A percentile compares a stretch with the other conserved stretches of the same genome.
phyloP scores from a whole-genome alignment of 768 basidiomycete species.

The Asterophora parasitica region DNA sequence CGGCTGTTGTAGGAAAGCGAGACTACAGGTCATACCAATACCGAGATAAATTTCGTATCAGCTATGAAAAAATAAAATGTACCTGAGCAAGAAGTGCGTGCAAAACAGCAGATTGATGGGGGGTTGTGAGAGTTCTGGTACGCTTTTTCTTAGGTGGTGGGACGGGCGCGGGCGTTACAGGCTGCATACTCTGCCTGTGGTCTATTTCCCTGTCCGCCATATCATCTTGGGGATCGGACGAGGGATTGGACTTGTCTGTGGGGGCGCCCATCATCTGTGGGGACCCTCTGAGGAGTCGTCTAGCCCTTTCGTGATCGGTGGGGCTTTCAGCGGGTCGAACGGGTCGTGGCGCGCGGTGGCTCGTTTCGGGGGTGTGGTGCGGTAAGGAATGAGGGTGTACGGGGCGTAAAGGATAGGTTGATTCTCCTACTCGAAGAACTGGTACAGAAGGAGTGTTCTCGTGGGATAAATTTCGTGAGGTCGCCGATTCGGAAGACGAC shows the following conservation, averaged over 20 bases:
- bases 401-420: slow-evolving; percentile 20
- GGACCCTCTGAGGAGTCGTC: slow-evolving; percentile 36
- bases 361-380: slow-evolving; percentile 17
- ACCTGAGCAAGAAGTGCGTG: slow-evolving; percentile 87
- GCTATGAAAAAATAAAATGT: slow-evolving; percentile 17
- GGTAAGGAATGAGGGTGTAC: slow-evolving; percentile 25
- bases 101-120: slow-evolving; percentile 84
- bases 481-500: slow-evolving; percentile 27
- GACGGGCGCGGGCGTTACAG: slow-evolving; percentile 30
- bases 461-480: slow-evolving; percentile 39
- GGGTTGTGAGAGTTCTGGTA: slow-evolving; percentile 80
- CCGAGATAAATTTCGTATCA: slow-evolving; percentile 7
- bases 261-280: slow-evolving; percentile 21
- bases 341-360: slow-evolving; percentile 20
- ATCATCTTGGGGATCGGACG: slow-evolving; percentile 49
- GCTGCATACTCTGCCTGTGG: slow-evolving; percentile 36
- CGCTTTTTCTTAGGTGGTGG: slow-evolving; percentile 73
- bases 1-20: slow-evolving; percentile 82
- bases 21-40: slow-evolving; percentile 44
- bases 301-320: slow-evolving; percentile 36
- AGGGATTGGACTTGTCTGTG: slow-evolving; percentile 33
- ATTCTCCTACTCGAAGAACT: slow-evolving; percentile 20
- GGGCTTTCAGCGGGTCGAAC: slow-evolving; percentile 25
- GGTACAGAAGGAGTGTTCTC: slow-evolving; percentile 27
- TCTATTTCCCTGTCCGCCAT: slow-evolving; percentile 59